Evolutionary conservation across 1,284 basidiomycete genomes (phyloP), one percentile per base, ranked within the genome.

Genomic region (Ceratobasidium sp.): DNA sequence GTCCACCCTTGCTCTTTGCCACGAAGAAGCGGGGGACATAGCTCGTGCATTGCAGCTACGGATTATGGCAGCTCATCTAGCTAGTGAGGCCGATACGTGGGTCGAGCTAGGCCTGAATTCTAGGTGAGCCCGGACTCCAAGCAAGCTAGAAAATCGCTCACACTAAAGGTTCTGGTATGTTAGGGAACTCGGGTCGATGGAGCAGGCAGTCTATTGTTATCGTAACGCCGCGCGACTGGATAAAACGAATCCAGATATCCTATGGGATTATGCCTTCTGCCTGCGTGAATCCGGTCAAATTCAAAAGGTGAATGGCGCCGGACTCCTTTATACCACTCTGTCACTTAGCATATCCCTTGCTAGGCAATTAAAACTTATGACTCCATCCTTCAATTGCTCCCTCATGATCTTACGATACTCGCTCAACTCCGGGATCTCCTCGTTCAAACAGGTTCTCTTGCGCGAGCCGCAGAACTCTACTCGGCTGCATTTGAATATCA

Each of bases 121-220:
- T 9, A 90, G 89, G 94, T 95, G 79, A 77, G 87, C 80, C 20
- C 26, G 17, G 23, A 56, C 68, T 38, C 33, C 33, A 33, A 33
- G 54, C 46, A 13, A 5, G 0, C 42, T 13, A 10, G 42, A 10
- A 61, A 38, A 12, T 1, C 33, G 2, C 28, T 40, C 23, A 15
- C 15, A n/a, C n/a, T 52, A 52, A 52, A 46, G 15, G 13, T 40
- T 54, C 59, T 46, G 28, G 65, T 78, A 23, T 77, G 75, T 69
- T 80, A 94, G 94, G 80, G 89, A 90, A 7, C 84, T 91, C 40
- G 94, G 92, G 2, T 91, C 91, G 78, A 88, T 90, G 61, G 92
- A 96, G 75, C 96, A 99, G 84, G 94, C 96, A 0, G 85, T 98
- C 40, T 98, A 99, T 83, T 99, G 97, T 83, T 94, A 94, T 82